Percentiles rank a stretch among this genome's conserved stretches.
phyloP scores from a whole-genome alignment of 306 rosid species.

The Hylodesmum podocarpum region DNA sequence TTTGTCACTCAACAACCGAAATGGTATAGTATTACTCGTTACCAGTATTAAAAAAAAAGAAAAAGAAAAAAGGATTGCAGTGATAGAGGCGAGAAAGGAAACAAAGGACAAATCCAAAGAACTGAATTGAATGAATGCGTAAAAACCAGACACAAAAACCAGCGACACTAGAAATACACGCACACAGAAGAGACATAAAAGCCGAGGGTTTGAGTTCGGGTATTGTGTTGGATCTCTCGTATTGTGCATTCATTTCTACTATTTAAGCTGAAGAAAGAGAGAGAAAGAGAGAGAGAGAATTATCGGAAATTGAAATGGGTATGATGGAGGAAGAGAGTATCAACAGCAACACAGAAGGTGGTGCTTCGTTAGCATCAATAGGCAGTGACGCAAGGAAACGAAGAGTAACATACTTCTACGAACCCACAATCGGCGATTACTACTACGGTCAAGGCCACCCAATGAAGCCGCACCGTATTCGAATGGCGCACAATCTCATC shows the following conservation, averaged over 20 bases:
- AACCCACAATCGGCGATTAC: conserved; percentile 75
- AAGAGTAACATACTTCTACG: conserved; percentile 76
- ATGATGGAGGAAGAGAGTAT: conserved; percentile 33
- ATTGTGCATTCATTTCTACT: background rate
- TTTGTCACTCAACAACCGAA: no score
- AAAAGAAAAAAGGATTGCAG: no score
- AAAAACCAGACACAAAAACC: background rate
- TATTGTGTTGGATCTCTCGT: conserved; percentile 24
- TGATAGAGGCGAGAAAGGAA: background rate
- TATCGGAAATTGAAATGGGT: background rate
- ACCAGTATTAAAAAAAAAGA: no score
- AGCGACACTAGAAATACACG: background rate
- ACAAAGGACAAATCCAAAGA: no score
- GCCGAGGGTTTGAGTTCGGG: background rate
- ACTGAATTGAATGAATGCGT: background rate
- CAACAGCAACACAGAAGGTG: conserved; percentile 19
- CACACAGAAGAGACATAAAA: background rate
- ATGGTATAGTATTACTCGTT: no score
- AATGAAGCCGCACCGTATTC: conserved; percentile 83
- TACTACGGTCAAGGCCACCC: conserved; percentile 87
- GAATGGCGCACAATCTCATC: conserved; percentile 80
- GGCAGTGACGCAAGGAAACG: conserved; percentile 63
- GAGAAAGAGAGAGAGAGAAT: no score
- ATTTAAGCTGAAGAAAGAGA: no score
- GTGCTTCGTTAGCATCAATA: conserved; percentile 59